Conservation (phyloP, 2,329 filamentous ascomycete species). For the Didymella glomerata region DNA sequence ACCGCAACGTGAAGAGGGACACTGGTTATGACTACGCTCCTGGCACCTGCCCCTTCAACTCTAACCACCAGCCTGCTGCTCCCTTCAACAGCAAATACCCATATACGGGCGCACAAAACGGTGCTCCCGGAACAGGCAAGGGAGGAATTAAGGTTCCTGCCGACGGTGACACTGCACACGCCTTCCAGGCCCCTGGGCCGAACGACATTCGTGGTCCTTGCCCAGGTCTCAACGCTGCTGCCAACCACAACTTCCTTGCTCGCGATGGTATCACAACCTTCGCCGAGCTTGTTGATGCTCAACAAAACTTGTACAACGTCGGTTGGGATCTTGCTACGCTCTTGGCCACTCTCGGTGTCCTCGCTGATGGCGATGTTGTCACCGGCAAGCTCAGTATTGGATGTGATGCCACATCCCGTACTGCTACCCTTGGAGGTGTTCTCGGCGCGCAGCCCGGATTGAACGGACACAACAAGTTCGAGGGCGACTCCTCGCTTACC, state of each 20-base stretch:
- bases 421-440: constrained; percentile 38
- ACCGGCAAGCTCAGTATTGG: constrained; percentile 56
- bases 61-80: constrained; percentile 35
- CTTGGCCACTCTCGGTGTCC: constrained; percentile 53
- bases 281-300: constrained; percentile 56
- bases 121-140: constrained; percentile 51
- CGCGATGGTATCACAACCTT: constrained; percentile 55
- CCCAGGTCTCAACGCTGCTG: constrained; percentile 55
- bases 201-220: constrained; percentile 48
- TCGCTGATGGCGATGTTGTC: constrained; percentile 53
- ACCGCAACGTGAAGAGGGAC: constrained; percentile 23
- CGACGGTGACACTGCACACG: constrained; percentile 49
- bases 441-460: constrained; percentile 54
- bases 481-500: constrained; percentile 53
- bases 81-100: constrained; percentile 36
- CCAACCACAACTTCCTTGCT: constrained; percentile 54
- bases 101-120: constrained; percentile 57
- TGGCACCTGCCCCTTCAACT: constrained; percentile 34
- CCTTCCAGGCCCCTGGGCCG: constrained; percentile 28
- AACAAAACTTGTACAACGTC: constrained; percentile 58
- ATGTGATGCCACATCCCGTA: constrained; percentile 56
- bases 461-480: constrained; percentile 57
- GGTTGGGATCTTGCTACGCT: constrained; percentile 54
- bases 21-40: neutral
- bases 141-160: constrained; percentile 58